Evolutionary conservation across 768 basidiomycete genomes (phyloP), one percentile per base, ranked within the genome.

Genomic region (Lactifluus hygrophoroides): DNA sequence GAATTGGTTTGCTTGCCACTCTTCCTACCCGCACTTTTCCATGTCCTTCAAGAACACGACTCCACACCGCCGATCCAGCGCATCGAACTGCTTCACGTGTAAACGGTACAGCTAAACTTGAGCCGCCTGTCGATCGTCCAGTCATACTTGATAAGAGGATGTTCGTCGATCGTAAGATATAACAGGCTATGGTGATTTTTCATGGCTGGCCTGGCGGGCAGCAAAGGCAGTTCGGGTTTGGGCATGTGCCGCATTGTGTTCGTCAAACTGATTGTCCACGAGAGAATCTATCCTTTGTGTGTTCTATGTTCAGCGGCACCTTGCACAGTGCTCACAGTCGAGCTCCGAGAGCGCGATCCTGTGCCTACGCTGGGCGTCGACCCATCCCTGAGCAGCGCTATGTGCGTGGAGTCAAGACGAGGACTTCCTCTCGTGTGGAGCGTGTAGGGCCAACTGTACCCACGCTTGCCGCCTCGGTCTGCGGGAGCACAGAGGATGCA

Each of bases 71-170:
- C 89, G 70, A n/a, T n/a, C n/a, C 19, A 91, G 72, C 23, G 72
- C 66, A 65, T 89, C 86, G 67, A 93, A 93, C 68, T 90, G 86
- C 60, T 81, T 81, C 34, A 89, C 89, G 67, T 86, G 69, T 90
- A 91, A 14, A 86, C 84, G n/a, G 85, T 91, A 67, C 88, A 91
- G 67, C 83, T 85, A 66, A 90, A 84, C 71, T 82, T 85, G 56
- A 88, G 71, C 58, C 81, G 75, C 67, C n/a, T n/a, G n/a, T n/a
- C n/a, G n/a, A n/a, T n/a, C n/a, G n/a, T n/a, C n/a, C n/a, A n/a
- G n/a, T n/a, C n/a, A n/a, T n/a, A n/a, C n/a, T n/a, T n/a, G n/a
- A n/a, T n/a, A n/a, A n/a, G n/a, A n/a, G n/a, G n/a, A 21, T 80
- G 79, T 14, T 86, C 84, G 66, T 88, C 86, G 34, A 85, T 81